phyloP scores from a whole-genome alignment of 1,284 basidiomycete species.

The Cronartium quercuum region DNA sequence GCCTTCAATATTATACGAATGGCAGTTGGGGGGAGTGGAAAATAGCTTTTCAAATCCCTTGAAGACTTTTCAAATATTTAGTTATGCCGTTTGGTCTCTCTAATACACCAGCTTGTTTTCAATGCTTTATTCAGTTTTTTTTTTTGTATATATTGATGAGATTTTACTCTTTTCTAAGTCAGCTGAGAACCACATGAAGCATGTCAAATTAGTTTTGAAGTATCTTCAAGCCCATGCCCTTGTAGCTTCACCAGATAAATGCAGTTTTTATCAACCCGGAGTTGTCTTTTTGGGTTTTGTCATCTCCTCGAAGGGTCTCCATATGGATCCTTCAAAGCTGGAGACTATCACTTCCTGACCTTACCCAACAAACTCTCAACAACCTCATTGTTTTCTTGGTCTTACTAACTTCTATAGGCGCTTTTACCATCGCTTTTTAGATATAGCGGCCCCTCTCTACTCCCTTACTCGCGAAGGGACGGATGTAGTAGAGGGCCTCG shows the following conservation, averaged over 20 bases:
- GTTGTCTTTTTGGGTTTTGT: not conserved
- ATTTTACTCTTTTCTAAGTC: constrained; percentile 52
- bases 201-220: not conserved
- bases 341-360: not conserved
- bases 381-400: not conserved
- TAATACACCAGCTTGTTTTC: constrained; percentile 49
- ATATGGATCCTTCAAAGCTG: not conserved
- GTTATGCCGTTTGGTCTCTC: constrained; percentile 53
- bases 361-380: not conserved
- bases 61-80: constrained; percentile 51
- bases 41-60: constrained; percentile 50
- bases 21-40: constrained; percentile 48
- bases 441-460: not conserved
- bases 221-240: not conserved
- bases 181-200: constrained; percentile 14
- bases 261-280: not conserved
- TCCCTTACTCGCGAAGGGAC: not conserved
- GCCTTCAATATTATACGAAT: constrained; percentile 49
- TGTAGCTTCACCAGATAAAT: not conserved
- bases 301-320: not conserved
- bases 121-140: constrained; percentile 43
- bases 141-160: constrained; percentile 49
- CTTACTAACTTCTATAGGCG: not conserved
- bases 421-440: constrained; percentile 1
- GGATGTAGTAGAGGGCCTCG: not conserved